Evolutionary conservation across 139 green algal species (phyloP), one percentile per base, ranked within the genome.

Genomic region (Volvox reticuliferus): DNA sequence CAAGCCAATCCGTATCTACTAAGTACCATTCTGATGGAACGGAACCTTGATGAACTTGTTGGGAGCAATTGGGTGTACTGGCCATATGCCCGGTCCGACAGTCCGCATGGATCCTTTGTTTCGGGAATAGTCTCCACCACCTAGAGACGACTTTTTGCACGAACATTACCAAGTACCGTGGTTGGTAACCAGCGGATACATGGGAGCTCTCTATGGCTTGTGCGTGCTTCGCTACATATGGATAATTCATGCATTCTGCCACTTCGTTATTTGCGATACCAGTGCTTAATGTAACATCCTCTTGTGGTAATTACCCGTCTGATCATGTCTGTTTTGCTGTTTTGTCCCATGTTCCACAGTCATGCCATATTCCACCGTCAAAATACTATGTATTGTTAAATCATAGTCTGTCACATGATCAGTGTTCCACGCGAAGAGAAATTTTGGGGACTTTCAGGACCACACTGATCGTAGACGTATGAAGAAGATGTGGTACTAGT

Each of bases 1-100:
- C 92, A 97, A 98, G 94, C 98, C 98, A 63, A 93, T 97, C 91
- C 95, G 98, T 90, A 92, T 99, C 77, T 99, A 98, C 96, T 99
- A 98, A 98, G 94, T 33, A 65, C 26, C 55, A 32, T 9, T 24
- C 6, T 50, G 86, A 1, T 50, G 32, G 44, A 44, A 19, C 21
- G 1, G n/a, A 63, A 16, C 61, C 17, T 9, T 30, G 30, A 21
- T 16, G 33, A 1, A 63, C 63, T 61, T 65, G 50, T 32, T n/a
- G 86, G 86, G 71, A 19, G 2, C 16, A 30, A 0, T 44, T 44
- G 73, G 30, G 71, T 62, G 86, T 90, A 75, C 86, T 90, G 73
- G 86, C 73, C 86, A 32, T 75, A 83, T 33, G 37, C 86, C 3
- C 73, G 86, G 71, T 18, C 86, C 73, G 44, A 75, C 73, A 50